phyloP scores from a whole-genome alignment of 2,329 filamentous ascomycete genomes.

The Boeremia exigua region DNA sequence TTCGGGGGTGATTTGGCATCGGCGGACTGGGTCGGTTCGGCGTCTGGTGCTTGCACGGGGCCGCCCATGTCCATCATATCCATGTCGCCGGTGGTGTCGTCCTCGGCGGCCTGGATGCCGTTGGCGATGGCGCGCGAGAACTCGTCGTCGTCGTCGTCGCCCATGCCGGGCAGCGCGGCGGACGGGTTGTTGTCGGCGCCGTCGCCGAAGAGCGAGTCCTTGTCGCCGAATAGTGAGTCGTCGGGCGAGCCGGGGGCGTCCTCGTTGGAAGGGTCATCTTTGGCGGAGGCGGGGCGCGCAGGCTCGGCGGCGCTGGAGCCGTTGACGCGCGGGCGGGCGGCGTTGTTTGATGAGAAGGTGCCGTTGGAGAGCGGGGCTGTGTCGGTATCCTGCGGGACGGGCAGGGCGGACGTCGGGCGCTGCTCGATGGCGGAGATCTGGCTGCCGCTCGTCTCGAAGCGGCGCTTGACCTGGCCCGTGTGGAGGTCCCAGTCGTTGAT shows the following conservation, averaged over 20 bases:
- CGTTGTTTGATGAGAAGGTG: conserved; percentile 79
- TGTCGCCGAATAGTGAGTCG: conserved; percentile 81
- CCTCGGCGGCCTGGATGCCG: conserved; percentile 53
- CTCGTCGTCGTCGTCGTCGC: conserved; percentile 69
- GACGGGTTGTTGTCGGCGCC: conserved; percentile 53
- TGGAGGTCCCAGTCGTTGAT: conserved; percentile 96
- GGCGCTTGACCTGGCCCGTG: conserved; percentile 75
- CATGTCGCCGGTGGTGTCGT: conserved; percentile 52
- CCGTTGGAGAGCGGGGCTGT: conserved; percentile 61
- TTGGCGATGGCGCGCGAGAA: conserved; percentile 75
- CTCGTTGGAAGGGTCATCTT: conserved; percentile 53
- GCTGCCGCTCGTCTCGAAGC: conserved; percentile 76
- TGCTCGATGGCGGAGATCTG: conserved; percentile 91
- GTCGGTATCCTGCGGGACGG: conserved; percentile 76
- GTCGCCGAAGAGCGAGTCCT: conserved; percentile 87
- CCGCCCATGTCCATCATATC: conserved; percentile 56
- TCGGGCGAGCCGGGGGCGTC: conserved; percentile 70
- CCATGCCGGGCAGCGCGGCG: conserved; percentile 65
- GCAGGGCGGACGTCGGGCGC: conserved; percentile 75
- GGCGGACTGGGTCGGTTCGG: not conserved
- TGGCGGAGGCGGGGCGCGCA: conserved; percentile 31
- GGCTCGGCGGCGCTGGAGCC: conserved; percentile 54
- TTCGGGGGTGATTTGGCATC: conserved; percentile 6
- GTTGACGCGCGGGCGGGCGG: conserved; percentile 62
- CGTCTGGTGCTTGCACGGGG: conserved; percentile 49